These are phyloP conservation scores for Podaxis carcinomalis DNA, from an alignment of 768 basidiomycete species.

Conservation along the genomic window DNA sequence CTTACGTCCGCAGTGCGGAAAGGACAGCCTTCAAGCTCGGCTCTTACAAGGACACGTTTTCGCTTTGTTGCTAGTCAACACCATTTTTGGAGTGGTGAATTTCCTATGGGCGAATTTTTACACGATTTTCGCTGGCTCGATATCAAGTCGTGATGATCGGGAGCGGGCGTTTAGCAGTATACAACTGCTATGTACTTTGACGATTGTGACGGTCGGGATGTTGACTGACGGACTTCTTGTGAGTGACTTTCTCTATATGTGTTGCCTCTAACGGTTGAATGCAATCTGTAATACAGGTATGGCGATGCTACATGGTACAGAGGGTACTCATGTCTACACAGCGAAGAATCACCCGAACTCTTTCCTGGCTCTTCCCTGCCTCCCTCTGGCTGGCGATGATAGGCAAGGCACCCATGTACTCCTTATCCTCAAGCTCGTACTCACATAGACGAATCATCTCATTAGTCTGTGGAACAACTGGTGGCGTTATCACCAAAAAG, in stretches of 20 bases:
- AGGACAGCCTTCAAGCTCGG: neutral
- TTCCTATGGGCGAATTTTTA: slow-evolving; percentile 4
- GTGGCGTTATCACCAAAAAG: neutral
- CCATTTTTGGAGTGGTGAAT: neutral
- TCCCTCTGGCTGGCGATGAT: slow-evolving; percentile 1
- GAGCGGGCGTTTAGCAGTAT: neutral
- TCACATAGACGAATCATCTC: neutral
- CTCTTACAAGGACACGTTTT: neutral
- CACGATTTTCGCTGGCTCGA: neutral
- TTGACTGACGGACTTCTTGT: slow-evolving; percentile 3
- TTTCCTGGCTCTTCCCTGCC: slow-evolving; percentile 1
- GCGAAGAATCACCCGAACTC: neutral
- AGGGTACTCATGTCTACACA: neutral
- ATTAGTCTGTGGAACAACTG: neutral
- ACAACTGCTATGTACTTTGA: neutral
- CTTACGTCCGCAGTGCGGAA: neutral
- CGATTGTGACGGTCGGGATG: neutral
- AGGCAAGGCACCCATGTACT: neutral
- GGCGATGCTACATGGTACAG: slow-evolving; percentile 9
- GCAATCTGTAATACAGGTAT: neutral
- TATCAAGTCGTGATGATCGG: no score
- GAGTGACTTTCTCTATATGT: neutral
- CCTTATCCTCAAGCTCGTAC: no score
- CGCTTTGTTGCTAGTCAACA: neutral
- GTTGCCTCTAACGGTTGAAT: neutral